Percentiles rank a stretch among this genome's conserved stretches.
Conservation (phyloP, 2,329 filamentous ascomycete genomes). For the Xylogone sp. region DNA sequence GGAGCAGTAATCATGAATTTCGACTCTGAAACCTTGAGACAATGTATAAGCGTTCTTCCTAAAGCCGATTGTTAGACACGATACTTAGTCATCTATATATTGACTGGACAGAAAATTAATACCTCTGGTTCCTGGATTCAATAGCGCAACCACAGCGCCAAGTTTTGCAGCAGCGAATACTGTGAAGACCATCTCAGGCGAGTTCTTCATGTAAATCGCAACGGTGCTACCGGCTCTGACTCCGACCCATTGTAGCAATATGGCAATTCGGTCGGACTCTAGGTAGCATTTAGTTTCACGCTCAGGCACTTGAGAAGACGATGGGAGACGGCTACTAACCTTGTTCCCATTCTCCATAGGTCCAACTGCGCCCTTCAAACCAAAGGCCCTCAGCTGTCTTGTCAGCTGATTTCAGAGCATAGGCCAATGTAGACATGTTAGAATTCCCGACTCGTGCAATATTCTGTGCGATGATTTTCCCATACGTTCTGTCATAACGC, state of each 20-base stretch:
- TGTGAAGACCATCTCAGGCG: constrained; percentile 42
- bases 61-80: too few species aligned
- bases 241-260: constrained; percentile 33
- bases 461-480: too few species aligned
- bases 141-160: constrained; percentile 39
- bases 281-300: too few species aligned
- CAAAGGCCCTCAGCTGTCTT: too few species aligned
- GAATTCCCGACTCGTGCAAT: too few species aligned
- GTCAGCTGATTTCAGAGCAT: too few species aligned
- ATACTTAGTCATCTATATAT: too few species aligned
- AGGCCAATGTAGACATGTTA: too few species aligned
- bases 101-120: constrained; percentile 7
- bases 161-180: constrained; percentile 41
- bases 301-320: constrained; percentile 33
- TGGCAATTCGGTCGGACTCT: constrained; percentile 41
- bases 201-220: constrained; percentile 43
- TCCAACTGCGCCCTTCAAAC: constrained; percentile 46
- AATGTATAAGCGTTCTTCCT: too few species aligned
- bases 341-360: constrained; percentile 31
- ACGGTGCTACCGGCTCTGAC: constrained; percentile 37
- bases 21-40: too few species aligned
- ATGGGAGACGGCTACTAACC: constrained; percentile 4
- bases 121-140: constrained; percentile 44
- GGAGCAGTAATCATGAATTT: too few species aligned
- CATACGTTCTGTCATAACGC: too few species aligned